Base-by-base conservation (phyloP, 1,139 yeast species). In the Wickerhamomyces sp. region DNA sequence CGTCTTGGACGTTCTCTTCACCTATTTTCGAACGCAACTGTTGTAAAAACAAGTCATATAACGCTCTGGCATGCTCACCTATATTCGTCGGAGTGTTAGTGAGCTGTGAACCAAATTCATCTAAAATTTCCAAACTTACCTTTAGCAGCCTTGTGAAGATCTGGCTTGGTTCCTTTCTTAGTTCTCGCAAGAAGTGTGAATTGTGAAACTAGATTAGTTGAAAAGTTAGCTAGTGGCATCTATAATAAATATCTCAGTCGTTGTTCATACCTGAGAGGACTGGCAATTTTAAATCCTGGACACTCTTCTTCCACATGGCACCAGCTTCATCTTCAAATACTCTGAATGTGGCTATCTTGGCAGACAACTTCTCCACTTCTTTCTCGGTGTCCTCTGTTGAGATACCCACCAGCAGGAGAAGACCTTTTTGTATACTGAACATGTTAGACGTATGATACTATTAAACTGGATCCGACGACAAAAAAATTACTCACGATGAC, bases 101-200 rank as follows among this genome's bases (percentile, higher is more conserved):
- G 32, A 34, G 44, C 30, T 34, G 18, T n/a, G 31, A 37, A 18
- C 10, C 7, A 10, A 6, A 9, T 10, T 38, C 8, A 23, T 34
- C 2, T 13, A 6, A 26, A 23, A 38, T 3, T 10, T 14, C 4
- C 27, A 29, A 6, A 44, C 56, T 8, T 44, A 45, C 76, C 96
- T 64, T 84, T 86, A 45, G 90, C 95, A 0, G 97, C 97, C 49
- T 72, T 71, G 61, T 91, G 97, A 64, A 91, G 90, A 59, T 91
- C 97, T 0, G 98, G 98, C 60, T 90, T 91, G 7, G 95, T 77
- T 6, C 97, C 97, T 63, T 91, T 91, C 57, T 80, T 84, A 26
- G 93, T 78, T 32, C 79, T 84, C 0, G 90, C 98, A 61, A 84
- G 80, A 36, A 91, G 71, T 0, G 99, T 91, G 67, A 91, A 91